Evolutionary conservation across 1,284 basidiomycete species (phyloP), one percentile per base, ranked within the genome.

Genomic region (Pseudozyma thailandica): DNA sequence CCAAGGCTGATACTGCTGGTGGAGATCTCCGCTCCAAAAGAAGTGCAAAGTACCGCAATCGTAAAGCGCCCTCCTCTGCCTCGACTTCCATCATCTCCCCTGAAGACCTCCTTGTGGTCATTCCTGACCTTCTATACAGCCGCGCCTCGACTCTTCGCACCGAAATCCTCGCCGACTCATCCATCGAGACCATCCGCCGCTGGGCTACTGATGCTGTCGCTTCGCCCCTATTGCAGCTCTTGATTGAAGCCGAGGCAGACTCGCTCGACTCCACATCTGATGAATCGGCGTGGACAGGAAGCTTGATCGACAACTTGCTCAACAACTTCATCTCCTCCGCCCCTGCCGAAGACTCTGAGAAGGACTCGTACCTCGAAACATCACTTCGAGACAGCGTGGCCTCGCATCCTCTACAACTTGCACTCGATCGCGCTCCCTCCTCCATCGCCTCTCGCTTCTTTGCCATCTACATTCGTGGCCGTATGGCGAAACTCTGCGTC

Each of bases 341-440:
- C 0, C 33, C 50, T 16, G 1, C 37, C 1, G 45, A n/a, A 13
- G 33, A 54, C 7, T 50, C 48, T n/a, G 46, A 69, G 18, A 70
- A 53, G 31, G 75, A 78, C 52, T 28, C 58, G 10, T 69, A 77
- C 50, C 62, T 82, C 47, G 81, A 82, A 41, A 62, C 80, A 0
- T 56, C 75, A 1, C 56, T 82, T 7, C 75, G 80, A 16, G 80
- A 82, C 60, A 53, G 66, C 18, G 70, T 80, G 7, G 81, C 77
- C 8, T 79, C 78, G 1, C 81, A 81, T 49, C 70, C 75, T 3
- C 52, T 82, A 16, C 62, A 82, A 42, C 60, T 55, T 23, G 58
- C 66, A 13, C 50, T 69, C 37, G 52, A 53, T 25, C 47, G 56
- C 6, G 50, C 66, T 21, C 62, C 72, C 4, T 10, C 35, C 9